Evolutionary conservation across 768 basidiomycete species (phyloP).

Genomic region (Lentinus tigrinus): DNA sequence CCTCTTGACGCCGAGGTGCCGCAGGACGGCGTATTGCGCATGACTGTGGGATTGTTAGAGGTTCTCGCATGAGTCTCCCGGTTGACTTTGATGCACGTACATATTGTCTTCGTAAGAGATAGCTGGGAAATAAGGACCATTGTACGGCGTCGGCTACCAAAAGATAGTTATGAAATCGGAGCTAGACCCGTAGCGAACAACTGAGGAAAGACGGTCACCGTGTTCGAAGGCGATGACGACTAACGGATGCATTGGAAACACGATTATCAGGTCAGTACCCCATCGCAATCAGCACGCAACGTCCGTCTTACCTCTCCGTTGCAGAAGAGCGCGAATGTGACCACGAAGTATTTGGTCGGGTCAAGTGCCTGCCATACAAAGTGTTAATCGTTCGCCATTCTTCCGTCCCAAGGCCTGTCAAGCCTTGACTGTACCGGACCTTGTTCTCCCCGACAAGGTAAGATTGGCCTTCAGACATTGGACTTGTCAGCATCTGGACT

Average conservation of each 20-base stretch:
- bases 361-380: slow-evolving; percentile 28
- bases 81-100: slow-evolving; percentile 5
- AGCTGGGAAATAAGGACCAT: slow-evolving; percentile 31
- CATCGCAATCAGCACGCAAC: not conserved
- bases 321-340: slow-evolving; percentile 29
- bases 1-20: slow-evolving; percentile 22
- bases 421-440: not conserved
- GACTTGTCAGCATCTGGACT: not conserved
- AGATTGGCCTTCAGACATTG: slow-evolving; percentile 13
- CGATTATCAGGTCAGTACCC: too few relatives aligned
- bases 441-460: slow-evolving; percentile 25
- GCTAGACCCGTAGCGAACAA: not conserved
- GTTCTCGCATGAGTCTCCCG: too few relatives aligned
- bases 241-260: not conserved
- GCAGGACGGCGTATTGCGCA: slow-evolving; percentile 27
- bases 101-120: slow-evolving; percentile 32
- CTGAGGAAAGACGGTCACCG: not conserved
- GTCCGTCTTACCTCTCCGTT: slow-evolving; percentile 27
- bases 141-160: slow-evolving; percentile 29
- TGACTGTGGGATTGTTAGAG: slow-evolving; percentile 10
- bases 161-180: not conserved
- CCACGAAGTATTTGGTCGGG: slow-evolving; percentile 25
- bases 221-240: too few relatives aligned
- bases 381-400: too few relatives aligned
- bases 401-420: not conserved